phyloP scores from a whole-genome alignment of 2,329 filamentous ascomycete species.

The Teratosphaeria viscida region DNA sequence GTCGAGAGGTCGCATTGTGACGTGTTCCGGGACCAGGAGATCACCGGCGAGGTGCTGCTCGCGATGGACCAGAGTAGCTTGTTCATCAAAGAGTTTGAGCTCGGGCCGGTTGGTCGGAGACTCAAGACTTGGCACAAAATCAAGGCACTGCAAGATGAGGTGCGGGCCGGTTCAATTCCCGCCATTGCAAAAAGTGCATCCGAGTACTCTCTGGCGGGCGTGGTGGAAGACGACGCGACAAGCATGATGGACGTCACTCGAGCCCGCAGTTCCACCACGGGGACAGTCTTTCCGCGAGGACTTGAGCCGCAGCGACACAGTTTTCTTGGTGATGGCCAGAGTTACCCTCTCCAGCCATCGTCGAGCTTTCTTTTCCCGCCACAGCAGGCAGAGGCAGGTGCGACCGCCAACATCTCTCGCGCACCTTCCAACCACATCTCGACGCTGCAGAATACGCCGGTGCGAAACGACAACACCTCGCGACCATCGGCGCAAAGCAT shows the following conservation, averaged over 20 bases:
- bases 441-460: constrained; percentile 21
- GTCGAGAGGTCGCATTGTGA: constrained; percentile 87
- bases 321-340: constrained; percentile 6
- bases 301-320: constrained; percentile 6
- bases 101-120: constrained; percentile 80
- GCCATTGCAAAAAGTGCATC: constrained; percentile 28
- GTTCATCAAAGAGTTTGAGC: constrained; percentile 89
- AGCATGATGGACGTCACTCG: constrained; percentile 33
- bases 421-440: constrained; percentile 11
- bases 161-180: constrained; percentile 48
- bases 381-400: background rate
- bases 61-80: constrained; percentile 93
- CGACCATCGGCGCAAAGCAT: constrained; percentile 28
- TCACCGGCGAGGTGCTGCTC: constrained; percentile 82
- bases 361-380: background rate
- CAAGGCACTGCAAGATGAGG: constrained; percentile 80
- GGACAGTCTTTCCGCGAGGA: constrained; percentile 9
- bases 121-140: constrained; percentile 97
- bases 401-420: constrained; percentile 3
- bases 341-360: constrained; percentile 2
- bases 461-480: constrained; percentile 22
- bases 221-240: constrained; percentile 23
- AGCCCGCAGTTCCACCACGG: constrained; percentile 36
- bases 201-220: constrained; percentile 29
- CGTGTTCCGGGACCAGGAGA: constrained; percentile 92